Percentiles rank a stretch among this genome's conserved stretches.
Evolutionary conservation across 1,284 basidiomycete species (phyloP).

Genomic region (Xerocomus amazonicus): DNA sequence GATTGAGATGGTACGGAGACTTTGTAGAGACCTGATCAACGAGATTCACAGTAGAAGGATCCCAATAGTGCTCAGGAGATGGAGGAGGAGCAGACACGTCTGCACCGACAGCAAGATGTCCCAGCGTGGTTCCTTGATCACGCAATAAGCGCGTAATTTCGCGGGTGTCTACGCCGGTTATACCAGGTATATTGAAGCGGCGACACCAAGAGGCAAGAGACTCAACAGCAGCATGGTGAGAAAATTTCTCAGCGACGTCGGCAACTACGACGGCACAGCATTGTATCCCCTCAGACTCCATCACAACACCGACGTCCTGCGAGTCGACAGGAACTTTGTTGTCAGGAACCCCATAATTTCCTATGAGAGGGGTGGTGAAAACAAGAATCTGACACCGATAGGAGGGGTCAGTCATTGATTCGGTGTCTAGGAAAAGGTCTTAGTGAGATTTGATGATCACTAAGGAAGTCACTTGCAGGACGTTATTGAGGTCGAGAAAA

Average conservation of each 20-base stretch:
- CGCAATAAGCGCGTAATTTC: conserved; percentile 92
- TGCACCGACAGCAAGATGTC: conserved; percentile 81
- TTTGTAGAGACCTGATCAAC: conserved; percentile 92
- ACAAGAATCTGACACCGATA: conserved; percentile 98
- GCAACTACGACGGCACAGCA: conserved; percentile 92
- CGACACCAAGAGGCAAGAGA: conserved; percentile 93
- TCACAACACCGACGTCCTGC: conserved; percentile 84
- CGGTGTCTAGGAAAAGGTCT: conserved; percentile 67
- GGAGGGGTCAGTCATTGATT: conserved; percentile 99
- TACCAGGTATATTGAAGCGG: conserved; percentile 86
- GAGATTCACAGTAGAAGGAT: conserved; percentile 89
- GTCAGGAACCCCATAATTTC: conserved; percentile 94
- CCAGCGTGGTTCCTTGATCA: conserved; percentile 96
- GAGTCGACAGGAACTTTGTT: conserved; percentile 76
- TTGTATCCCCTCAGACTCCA: conserved; percentile 89
- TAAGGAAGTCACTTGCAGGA: conserved; percentile 62
- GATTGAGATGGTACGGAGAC: conserved; percentile 83
- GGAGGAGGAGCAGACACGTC: conserved; percentile 68
- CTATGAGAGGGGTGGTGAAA: conserved; percentile 97
- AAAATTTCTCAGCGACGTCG: conserved; percentile 93
- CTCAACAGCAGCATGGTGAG: conserved; percentile 93
- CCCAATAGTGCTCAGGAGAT: conserved; percentile 76
- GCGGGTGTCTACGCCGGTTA: conserved; percentile 96
- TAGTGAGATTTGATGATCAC: conserved; percentile 7
- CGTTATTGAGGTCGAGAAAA: conserved; percentile 98